Percentiles rank a stretch among this genome's conserved stretches.
These are phyloP conservation scores for Dictyophora rubrovolvata DNA, from an alignment of 768 basidiomycete genomes.

Conservation along the genomic window DNA sequence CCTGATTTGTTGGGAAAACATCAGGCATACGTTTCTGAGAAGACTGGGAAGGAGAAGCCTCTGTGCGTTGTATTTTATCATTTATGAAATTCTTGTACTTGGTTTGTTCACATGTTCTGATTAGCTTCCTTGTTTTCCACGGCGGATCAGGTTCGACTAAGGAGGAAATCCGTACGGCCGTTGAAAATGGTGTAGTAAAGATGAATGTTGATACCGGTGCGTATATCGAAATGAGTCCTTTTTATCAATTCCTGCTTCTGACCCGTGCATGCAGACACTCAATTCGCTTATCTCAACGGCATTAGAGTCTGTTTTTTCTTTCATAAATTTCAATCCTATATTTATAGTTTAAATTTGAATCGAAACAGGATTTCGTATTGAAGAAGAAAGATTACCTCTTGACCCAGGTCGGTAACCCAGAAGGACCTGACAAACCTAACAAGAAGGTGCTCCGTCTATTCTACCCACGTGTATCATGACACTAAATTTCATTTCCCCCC, in stretches of 20 bases:
- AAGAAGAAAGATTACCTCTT: slow-evolving; percentile 83
- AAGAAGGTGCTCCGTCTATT: slow-evolving; percentile 62
- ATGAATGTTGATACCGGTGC: slow-evolving; percentile 94
- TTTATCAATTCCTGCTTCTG: neutral
- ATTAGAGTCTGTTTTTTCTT: slow-evolving; percentile 46
- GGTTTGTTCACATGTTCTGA: neutral
- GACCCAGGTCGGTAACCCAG: slow-evolving; percentile 94
- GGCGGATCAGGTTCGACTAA: slow-evolving; percentile 97
- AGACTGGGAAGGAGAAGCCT: slow-evolving; percentile 65
- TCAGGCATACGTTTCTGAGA: slow-evolving; percentile 62
- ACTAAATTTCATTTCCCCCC: neutral
- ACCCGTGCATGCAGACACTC: slow-evolving; percentile 59
- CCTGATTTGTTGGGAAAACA: slow-evolving; percentile 90
- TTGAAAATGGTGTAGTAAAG: slow-evolving; percentile 89
- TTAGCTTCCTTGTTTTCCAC: slow-evolving; percentile 97
- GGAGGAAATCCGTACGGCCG: slow-evolving; percentile 90
- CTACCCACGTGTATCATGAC: neutral
- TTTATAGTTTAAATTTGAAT: too few relatives aligned
- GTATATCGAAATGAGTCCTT: neutral
- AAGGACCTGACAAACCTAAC: slow-evolving; percentile 95
- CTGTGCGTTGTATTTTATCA: slow-evolving; percentile 42
- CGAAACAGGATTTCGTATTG: slow-evolving; percentile 68
- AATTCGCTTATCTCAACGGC: slow-evolving; percentile 83
- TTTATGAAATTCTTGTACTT: neutral
- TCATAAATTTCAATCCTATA: too few relatives aligned